phyloP scores from a whole-genome alignment of 139 green algal genomes.

The Chlorella sp. region DNA sequence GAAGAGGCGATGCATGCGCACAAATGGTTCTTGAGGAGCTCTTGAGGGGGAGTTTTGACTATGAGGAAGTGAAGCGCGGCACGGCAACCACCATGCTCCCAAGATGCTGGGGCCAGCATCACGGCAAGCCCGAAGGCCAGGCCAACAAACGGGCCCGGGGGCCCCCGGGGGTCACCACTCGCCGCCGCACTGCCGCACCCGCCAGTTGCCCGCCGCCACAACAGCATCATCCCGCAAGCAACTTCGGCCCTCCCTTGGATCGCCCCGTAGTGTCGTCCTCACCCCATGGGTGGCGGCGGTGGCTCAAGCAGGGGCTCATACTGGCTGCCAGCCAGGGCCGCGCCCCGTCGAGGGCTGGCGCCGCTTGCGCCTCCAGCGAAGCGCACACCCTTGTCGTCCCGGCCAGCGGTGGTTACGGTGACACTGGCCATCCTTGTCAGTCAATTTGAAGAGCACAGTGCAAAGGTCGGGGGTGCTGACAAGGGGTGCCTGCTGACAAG shows the following conservation, averaged over 20 bases:
- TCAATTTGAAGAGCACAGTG: background rate
- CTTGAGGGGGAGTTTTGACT: no score
- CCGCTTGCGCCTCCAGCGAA: background rate
- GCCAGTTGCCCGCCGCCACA: background rate
- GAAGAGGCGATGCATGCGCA: background rate
- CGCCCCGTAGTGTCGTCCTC: background rate
- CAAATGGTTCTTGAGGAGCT: background rate
- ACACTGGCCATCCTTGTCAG: background rate
- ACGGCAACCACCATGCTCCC: background rate
- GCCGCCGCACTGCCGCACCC: background rate
- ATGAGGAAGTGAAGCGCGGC: no score
- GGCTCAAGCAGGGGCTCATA: background rate
- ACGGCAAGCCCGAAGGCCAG: no score
- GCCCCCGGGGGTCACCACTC: background rate
- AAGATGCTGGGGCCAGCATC: no score
- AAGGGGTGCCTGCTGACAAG: background rate
- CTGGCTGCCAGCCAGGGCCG: background rate
- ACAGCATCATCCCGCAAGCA: background rate
- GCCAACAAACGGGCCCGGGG: no score
- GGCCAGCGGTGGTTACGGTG: background rate
- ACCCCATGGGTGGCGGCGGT: background rate
- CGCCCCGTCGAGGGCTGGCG: background rate
- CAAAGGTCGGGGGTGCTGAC: background rate
- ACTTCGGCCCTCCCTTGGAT: background rate
- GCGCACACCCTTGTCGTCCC: conserved; percentile 2